A percentile compares a stretch with the other conserved stretches of the same genome.
These are phyloP conservation scores for Annulohypoxylon bovei DNA, from an alignment of 495 filamentous ascomycete genomes.

Conservation along the genomic window DNA sequence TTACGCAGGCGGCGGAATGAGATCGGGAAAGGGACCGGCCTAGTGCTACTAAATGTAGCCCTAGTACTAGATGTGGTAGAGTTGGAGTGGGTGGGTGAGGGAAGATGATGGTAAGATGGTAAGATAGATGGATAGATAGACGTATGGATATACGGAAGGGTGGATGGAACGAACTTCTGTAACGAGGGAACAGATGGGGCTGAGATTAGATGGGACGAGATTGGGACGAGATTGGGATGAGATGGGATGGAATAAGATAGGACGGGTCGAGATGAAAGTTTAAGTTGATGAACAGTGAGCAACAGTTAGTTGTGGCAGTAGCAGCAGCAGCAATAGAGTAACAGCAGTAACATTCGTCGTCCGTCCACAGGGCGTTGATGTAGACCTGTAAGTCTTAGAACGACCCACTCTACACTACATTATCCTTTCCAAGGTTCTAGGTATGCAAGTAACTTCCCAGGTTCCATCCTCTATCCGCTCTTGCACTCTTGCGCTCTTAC, in stretches of 20 bases:
- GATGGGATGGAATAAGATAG: neutral
- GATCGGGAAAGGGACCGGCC: conserved; percentile 13
- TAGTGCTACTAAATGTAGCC: neutral
- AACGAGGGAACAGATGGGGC: neutral
- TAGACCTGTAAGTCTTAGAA: conserved; percentile 24
- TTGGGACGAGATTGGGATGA: neutral
- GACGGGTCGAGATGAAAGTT: neutral
- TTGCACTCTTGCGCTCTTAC: neutral
- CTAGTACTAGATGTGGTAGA: neutral
- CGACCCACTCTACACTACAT: conserved; percentile 11
- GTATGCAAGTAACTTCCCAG: neutral
- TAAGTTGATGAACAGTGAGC: neutral
- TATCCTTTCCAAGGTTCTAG: neutral
- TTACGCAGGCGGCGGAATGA: conserved; percentile 13
- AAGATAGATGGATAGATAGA: neutral
- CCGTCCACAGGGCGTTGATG: conserved; percentile 4
- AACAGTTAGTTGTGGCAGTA: neutral
- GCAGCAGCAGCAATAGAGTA: neutral
- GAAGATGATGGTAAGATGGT: neutral
- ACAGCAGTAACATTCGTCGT: neutral
- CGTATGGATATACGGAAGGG: conserved; percentile 3
- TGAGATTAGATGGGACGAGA: neutral
- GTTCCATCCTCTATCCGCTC: neutral
- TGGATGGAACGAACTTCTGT: neutral
- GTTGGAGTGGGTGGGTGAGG: neutral